These are phyloP conservation scores for Vigna mungo DNA, from an alignment of 306 rosid species.

Conservation along the genomic window DNA sequence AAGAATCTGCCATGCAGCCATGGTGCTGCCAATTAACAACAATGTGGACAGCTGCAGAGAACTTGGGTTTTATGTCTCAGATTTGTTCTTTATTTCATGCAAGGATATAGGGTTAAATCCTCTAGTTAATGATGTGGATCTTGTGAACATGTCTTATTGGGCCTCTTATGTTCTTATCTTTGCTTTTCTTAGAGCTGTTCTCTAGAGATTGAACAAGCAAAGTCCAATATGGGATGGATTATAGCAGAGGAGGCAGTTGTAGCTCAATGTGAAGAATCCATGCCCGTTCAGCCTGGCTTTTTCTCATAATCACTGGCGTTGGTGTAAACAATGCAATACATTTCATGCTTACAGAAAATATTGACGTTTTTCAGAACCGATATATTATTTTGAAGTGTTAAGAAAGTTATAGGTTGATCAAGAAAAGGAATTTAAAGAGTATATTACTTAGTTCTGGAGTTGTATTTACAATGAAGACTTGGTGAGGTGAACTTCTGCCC, in stretches of 20 bases:
- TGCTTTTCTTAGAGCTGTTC: constrained; percentile 65
- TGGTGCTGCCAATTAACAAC: not conserved
- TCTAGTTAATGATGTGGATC: not conserved
- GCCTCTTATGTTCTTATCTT: constrained; percentile 19
- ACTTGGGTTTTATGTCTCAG: not conserved
- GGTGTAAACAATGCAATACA: not conserved
- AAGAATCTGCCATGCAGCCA: not conserved
- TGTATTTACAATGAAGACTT: constrained; percentile 31
- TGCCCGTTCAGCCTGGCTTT: constrained; percentile 41
- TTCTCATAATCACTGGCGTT: constrained; percentile 40
- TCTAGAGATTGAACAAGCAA: constrained; percentile 48
- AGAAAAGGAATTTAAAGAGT: constrained; percentile 7
- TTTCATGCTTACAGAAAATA: constrained; percentile 15
- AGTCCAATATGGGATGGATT: constrained; percentile 57
- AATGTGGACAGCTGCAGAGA: constrained; percentile 1
- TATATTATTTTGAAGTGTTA: not conserved
- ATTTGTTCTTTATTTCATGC: constrained; percentile 11
- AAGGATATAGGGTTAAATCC: constrained; percentile 4
- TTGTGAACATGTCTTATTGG: not conserved
- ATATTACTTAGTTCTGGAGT: constrained; percentile 2
- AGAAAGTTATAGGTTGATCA: constrained; percentile 10
- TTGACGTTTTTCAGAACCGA: not conserved
- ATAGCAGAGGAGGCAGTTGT: constrained; percentile 73
- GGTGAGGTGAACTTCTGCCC: constrained; percentile 2
- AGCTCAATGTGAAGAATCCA: constrained; percentile 65